Evolutionary conservation across 176 grass and related monocot species (phyloP), one percentile per base, ranked within the genome.

Genomic region (Dendrocalamus sinicus): DNA sequence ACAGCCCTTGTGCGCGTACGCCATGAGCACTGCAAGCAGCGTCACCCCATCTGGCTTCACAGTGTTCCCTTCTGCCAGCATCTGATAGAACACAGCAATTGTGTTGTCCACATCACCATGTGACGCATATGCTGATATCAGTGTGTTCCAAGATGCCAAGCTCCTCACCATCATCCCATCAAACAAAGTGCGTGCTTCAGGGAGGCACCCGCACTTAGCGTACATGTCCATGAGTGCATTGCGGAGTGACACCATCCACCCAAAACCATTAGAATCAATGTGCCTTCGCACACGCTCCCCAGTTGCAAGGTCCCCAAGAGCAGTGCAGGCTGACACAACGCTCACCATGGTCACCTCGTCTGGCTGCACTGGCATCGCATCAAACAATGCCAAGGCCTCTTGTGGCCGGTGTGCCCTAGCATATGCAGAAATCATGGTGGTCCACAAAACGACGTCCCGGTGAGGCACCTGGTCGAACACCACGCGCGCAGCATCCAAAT

Each of bases 321-420:
- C 78, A 26, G 86, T 72, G 80, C 92, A 94, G 3, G 92, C 89
- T 0, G 89, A 91, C 64, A 94, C 87, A 37, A 84, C 87, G 30
- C 86, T 86, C 8, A 94, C 65, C 92, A 94, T 91, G 57, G 89
- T 84, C 44, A 89, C 86, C 84, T 94, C 92, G 32, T 94, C 92
- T 26, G 92, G 89, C 17, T 83, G 80, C 71, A 91, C 22, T 0
- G 87, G 84, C 87, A 94, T 91, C 8, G 70, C 46, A 57, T 79
- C 72, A 58, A 91, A 94, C 72, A 94, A 71, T 17, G 85, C 81
- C 75, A 94, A 43, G 12, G 89, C 89, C 47, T 91, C 92, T 67
- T 20, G 32, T 1, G 87, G 87, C 22, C 84, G 84, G 9, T 43
- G 61, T 8, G 76, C 80, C 60, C 48, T 86, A 1, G 87, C 55